phyloP scores from a whole-genome alignment of 31 red algal genomes.

The Bonnemaisonia californica region DNA sequence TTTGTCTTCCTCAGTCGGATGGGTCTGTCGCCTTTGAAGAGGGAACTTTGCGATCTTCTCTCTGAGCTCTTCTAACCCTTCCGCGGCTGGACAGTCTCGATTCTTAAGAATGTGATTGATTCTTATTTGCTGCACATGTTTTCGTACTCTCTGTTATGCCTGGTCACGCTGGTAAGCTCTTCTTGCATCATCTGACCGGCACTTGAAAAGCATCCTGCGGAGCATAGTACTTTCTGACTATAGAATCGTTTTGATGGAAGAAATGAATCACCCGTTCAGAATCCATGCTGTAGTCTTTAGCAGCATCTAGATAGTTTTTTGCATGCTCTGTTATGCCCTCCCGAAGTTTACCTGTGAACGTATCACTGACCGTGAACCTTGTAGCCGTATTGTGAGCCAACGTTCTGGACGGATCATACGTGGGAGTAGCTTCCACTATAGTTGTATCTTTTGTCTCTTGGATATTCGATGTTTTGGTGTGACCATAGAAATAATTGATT shows the following conservation, averaged over 20 bases:
- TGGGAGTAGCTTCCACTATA: no score
- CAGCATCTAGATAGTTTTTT: background rate
- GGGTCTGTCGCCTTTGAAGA: background rate
- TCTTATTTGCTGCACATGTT: background rate
- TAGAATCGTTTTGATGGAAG: constrained; percentile 33
- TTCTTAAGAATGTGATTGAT: background rate
- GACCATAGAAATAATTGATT: no score
- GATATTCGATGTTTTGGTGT: no score
- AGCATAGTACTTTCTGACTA: background rate
- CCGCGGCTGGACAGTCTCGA: background rate
- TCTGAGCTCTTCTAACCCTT: constrained; percentile 5
- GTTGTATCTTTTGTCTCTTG: no score
- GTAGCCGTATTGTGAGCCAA: background rate
- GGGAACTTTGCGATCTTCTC: constrained; percentile 3
- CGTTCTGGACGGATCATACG: no score
- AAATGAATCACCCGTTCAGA: constrained; percentile 12
- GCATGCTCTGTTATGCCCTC: constrained; percentile 33
- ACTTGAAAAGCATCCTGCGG: background rate
- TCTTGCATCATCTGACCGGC: background rate
- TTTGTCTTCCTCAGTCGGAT: background rate
- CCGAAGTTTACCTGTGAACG: no score
- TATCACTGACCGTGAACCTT: background rate
- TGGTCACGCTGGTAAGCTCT: no score
- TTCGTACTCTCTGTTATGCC: constrained; percentile 11
- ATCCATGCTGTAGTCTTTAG: background rate